Evolutionary conservation across 805 yeast species (phyloP).

Genomic region (Metschnikowia lachancei): DNA sequence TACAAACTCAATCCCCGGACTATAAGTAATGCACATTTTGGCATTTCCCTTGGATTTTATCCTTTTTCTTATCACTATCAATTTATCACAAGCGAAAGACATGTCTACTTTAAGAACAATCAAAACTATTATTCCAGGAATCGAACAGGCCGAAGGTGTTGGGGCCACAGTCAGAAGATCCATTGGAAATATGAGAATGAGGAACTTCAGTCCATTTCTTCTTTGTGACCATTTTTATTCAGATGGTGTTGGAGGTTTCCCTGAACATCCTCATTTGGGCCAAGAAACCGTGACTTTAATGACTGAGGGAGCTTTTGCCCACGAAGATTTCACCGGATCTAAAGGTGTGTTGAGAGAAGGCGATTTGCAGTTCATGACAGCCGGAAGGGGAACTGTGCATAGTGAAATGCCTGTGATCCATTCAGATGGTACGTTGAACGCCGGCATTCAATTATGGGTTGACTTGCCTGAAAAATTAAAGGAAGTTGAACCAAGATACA

Average conservation of each 20-base stretch:
- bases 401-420: conserved; percentile 76
- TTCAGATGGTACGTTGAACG: conserved; percentile 26
- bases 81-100: not conserved
- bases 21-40: conserved; percentile 7
- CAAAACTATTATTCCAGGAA: conserved; percentile 42
- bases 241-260: conserved; percentile 68
- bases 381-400: conserved; percentile 84
- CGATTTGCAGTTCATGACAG: conserved; percentile 91
- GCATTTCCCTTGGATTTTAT: not conserved
- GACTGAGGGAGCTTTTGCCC: conserved; percentile 65
- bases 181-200: conserved; percentile 62
- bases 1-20: not conserved
- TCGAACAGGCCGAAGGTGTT: conserved; percentile 78
- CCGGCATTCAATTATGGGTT: conserved; percentile 78
- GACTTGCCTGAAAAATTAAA: conserved; percentile 21
- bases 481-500: conserved; percentile 63
- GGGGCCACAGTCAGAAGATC: conserved; percentile 87
- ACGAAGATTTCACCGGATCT: conserved; percentile 86
- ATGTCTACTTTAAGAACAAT: conserved; percentile 31
- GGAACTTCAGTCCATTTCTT: conserved; percentile 79
- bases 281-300: conserved; percentile 77
- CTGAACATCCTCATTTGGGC: conserved; percentile 82
- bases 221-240: conserved; percentile 78
- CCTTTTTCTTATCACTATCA: conserved; percentile 5
- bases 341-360: conserved; percentile 75